Evolutionary conservation across 2,329 filamentous ascomycete species (phyloP).

Genomic region (Talaromyces funiculosus): DNA sequence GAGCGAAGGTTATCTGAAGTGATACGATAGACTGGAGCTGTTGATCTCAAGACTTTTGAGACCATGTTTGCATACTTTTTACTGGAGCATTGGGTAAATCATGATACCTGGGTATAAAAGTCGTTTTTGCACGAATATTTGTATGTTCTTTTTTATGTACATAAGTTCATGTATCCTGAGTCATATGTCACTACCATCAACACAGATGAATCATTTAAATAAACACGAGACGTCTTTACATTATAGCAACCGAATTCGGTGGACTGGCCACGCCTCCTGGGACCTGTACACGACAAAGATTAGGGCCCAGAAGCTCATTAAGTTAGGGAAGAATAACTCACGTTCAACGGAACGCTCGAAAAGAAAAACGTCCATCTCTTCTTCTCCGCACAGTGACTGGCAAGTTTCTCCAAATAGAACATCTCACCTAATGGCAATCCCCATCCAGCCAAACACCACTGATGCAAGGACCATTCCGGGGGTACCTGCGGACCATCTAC

Average conservation of each 20-base stretch:
- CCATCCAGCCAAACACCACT: conserved; percentile 28
- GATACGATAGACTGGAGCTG: not conserved
- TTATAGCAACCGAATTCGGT: conserved; percentile 42
- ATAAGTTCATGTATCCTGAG: not conserved
- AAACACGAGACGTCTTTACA: conserved; percentile 22
- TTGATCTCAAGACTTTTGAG: not conserved
- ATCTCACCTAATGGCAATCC: conserved; percentile 31
- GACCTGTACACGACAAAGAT: conserved; percentile 23
- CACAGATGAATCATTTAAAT: not conserved
- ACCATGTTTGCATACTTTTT: conserved; percentile 14
- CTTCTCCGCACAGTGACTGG: conserved; percentile 24
- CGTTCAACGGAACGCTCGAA: conserved; percentile 29
- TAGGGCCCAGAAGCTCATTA: not conserved
- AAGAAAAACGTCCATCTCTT: conserved; percentile 31
- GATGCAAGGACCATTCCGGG: conserved; percentile 24
- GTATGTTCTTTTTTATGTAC: conserved; percentile 5
- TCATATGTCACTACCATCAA: not conserved
- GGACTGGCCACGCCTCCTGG: conserved; percentile 44
- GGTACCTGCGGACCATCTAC: conserved; percentile 23
- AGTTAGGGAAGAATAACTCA: conserved; percentile 9
- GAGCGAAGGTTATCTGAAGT: not conserved
- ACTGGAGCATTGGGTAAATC: conserved; percentile 15
- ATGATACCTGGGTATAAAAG: conserved; percentile 23
- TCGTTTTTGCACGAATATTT: not conserved
- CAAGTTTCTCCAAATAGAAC: conserved; percentile 31